phyloP scores from a whole-genome alignment of 306 rosid genomes.

The Fragaria iinumae region DNA sequence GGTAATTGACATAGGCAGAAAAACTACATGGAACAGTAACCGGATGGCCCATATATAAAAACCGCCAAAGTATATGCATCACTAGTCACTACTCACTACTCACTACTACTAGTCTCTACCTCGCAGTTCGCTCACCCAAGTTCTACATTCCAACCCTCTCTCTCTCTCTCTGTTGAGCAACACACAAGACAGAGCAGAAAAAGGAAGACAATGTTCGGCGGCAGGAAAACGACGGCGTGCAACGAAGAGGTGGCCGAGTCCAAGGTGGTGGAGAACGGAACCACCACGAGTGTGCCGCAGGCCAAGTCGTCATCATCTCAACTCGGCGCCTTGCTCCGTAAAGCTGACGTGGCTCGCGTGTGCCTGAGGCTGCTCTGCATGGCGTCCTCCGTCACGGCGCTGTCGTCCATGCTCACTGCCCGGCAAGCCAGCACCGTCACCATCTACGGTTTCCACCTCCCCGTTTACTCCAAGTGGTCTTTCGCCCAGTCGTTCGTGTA shows the following conservation, averaged over 20 bases:
- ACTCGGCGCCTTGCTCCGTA: slow-evolving; percentile 22
- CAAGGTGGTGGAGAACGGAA: slow-evolving; percentile 39
- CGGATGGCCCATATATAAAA: neutral
- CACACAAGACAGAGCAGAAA: neutral
- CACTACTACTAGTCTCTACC: neutral
- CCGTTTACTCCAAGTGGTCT: slow-evolving; percentile 81
- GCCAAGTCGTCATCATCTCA: neutral
- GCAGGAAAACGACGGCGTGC: slow-evolving; percentile 38
- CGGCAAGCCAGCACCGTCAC: slow-evolving; percentile 46
- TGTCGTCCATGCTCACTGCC: slow-evolving; percentile 75
- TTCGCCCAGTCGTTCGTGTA: slow-evolving; percentile 70
- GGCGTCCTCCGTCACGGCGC: slow-evolving; percentile 44
- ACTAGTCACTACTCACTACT: neutral
- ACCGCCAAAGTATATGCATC: neutral
- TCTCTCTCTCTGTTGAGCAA: neutral
- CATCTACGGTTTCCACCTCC: slow-evolving; percentile 59
- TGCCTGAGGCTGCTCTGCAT: slow-evolving; percentile 52
- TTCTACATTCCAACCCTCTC: neutral
- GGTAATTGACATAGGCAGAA: too few relatives aligned
- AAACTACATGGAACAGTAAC: neutral
- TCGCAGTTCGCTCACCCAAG: slow-evolving; percentile 3
- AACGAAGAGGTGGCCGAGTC: slow-evolving; percentile 37
- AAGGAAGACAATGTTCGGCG: slow-evolving; percentile 36
- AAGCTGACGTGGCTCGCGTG: slow-evolving; percentile 45
- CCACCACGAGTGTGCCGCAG: slow-evolving; percentile 34